phyloP scores from a whole-genome alignment of 352 stramenopile species.

The Globisporangium nodosum region DNA sequence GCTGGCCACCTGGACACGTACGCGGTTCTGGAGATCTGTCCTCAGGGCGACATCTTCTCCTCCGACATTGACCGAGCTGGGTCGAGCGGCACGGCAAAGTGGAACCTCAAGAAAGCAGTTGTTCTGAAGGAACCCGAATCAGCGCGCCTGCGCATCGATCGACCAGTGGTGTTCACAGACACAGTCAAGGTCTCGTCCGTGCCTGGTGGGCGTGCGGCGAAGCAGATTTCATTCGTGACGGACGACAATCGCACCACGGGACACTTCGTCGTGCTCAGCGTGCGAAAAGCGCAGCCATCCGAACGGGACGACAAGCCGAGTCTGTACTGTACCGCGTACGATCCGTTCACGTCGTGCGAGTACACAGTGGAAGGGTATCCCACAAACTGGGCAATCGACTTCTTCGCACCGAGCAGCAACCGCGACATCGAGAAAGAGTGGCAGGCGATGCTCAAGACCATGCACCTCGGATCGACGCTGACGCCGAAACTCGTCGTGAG shows the following conservation, averaged over 20 bases:
- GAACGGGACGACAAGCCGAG: constrained; percentile 15
- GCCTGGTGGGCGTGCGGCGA: constrained; percentile 28
- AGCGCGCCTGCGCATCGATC: constrained; percentile 51
- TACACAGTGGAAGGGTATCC: constrained; percentile 70
- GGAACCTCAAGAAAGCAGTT: constrained; percentile 54
- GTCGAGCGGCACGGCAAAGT: constrained; percentile 44
- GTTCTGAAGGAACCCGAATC: constrained; percentile 41
- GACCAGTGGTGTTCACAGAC: constrained; percentile 70
- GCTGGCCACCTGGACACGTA: constrained; percentile 57
- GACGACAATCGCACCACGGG: constrained; percentile 17
- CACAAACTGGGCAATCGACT: constrained; percentile 50
- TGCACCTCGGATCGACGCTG: constrained; percentile 52
- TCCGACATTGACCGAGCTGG: constrained; percentile 43
- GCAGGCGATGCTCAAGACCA: constrained; percentile 35
- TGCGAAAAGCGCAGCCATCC: constrained; percentile 43
- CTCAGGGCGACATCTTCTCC: constrained; percentile 58
- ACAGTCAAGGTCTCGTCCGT: constrained; percentile 52
- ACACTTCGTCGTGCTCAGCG: constrained; percentile 72
- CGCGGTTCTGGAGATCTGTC: constrained; percentile 51
- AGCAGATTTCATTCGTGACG: constrained; percentile 47
- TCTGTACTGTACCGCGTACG: constrained; percentile 82
- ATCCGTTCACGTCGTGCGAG: constrained; percentile 72
- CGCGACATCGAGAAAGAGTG: constrained; percentile 51
- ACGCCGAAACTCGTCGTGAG: constrained; percentile 64
- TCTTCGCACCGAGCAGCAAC: constrained; percentile 46